phyloP scores from a whole-genome alignment of 495 filamentous ascomycete genomes.

The Hypoxylon fragiforme region DNA sequence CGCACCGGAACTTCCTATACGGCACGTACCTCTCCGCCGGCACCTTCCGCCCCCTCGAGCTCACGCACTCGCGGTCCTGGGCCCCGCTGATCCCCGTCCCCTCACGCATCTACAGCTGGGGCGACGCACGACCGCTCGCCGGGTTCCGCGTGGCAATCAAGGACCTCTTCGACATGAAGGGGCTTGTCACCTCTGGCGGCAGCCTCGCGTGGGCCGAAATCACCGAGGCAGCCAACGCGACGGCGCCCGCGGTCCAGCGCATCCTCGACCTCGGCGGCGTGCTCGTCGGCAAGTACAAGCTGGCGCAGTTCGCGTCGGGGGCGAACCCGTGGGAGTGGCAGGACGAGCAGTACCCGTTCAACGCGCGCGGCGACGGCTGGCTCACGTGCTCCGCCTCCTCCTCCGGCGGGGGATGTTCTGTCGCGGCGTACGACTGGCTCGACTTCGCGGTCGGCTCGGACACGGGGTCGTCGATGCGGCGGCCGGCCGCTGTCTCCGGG shows the following conservation, averaged over 20 bases:
- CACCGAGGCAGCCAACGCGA: conserved; percentile 44
- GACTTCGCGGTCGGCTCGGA: conserved; percentile 49
- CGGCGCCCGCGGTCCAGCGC: conserved; percentile 50
- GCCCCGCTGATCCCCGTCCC: conserved; percentile 47
- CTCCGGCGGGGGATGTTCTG: conserved; percentile 42
- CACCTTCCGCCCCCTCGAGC: conserved; percentile 26
- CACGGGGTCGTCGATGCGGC: conserved; percentile 53
- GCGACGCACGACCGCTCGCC: conserved; percentile 27
- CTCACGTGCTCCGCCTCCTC: conserved; percentile 46
- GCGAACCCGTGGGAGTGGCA: conserved; percentile 56
- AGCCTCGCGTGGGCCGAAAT: conserved; percentile 55
- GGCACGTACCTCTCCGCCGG: conserved; percentile 41
- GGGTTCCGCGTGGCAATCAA: conserved; percentile 53
- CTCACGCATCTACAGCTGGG: conserved; percentile 48
- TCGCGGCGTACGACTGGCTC: conserved; percentile 52
- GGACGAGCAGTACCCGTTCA: conserved; percentile 53
- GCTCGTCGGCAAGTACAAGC: conserved; percentile 57
- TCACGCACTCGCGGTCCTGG: conserved; percentile 40
- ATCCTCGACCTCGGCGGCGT: conserved; percentile 56
- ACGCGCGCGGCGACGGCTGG: conserved; percentile 53
- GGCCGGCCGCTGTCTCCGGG: conserved; percentile 52
- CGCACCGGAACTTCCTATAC: conserved; percentile 47
- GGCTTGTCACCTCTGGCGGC: conserved; percentile 54
- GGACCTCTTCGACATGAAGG: conserved; percentile 58
- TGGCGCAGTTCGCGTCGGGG: conserved; percentile 56